phyloP scores from a whole-genome alignment of 768 basidiomycete species.

The Pleurotus cornucopiae region DNA sequence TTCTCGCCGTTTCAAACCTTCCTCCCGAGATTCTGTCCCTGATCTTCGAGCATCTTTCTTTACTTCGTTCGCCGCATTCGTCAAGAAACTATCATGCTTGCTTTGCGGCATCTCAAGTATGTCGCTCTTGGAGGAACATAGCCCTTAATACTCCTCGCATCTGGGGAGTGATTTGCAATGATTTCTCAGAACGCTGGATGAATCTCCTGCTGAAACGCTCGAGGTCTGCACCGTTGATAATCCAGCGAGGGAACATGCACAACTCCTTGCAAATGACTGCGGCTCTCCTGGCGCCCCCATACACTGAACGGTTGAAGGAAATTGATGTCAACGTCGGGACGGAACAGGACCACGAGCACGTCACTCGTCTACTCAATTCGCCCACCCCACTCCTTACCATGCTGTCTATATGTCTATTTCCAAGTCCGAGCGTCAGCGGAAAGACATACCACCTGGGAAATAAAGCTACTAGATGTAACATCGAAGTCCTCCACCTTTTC shows the following conservation, averaged over 20 bases:
- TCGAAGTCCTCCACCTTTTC: too few relatives aligned
- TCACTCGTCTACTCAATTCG: background rate
- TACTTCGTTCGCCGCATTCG: background rate
- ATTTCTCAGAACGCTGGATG: background rate
- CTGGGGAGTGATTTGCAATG: background rate
- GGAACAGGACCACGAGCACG: background rate
- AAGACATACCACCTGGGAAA: too few relatives aligned
- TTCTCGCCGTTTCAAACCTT: background rate
- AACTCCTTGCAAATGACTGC: background rate
- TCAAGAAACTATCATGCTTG: background rate
- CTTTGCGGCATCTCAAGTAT: background rate
- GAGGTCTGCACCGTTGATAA: background rate
- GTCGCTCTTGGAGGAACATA: background rate
- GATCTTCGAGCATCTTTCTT: background rate
- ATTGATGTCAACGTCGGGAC: background rate
- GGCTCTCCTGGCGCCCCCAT: background rate
- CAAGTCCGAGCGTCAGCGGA: too few relatives aligned
- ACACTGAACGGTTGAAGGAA: background rate
- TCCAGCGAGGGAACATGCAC: background rate
- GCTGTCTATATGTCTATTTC: background rate
- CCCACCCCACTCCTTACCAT: background rate
- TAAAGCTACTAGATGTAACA: too few relatives aligned
- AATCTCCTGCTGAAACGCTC: background rate
- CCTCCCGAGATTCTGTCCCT: background rate
- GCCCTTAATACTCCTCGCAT: background rate